These are phyloP conservation scores for Aspergillus japonicus DNA, from an alignment of 2,329 filamentous ascomycete genomes.

Conservation along the genomic window DNA sequence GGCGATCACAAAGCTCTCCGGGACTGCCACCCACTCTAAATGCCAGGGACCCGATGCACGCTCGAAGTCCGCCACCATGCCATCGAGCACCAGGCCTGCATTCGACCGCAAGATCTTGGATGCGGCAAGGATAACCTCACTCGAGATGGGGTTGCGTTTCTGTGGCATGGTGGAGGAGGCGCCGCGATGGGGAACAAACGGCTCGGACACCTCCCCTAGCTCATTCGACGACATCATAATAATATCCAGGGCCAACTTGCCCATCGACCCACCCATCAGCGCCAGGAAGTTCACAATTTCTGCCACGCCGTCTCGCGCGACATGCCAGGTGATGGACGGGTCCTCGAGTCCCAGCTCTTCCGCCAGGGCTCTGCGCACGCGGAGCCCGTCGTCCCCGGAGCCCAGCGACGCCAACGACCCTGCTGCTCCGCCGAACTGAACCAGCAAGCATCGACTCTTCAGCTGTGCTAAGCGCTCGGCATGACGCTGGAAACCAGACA, in stretches of 20 bases:
- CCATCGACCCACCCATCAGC: conserved; percentile 53
- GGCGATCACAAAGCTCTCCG: conserved; percentile 54
- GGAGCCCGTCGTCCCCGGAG: conserved; percentile 47
- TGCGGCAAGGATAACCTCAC: conserved; percentile 56
- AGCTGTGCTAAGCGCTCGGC: conserved; percentile 50
- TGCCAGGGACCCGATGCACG: conserved; percentile 60
- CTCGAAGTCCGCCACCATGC: conserved; percentile 59
- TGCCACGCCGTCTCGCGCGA: conserved; percentile 54
- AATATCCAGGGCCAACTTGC: conserved; percentile 57
- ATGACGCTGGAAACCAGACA: conserved; percentile 52
- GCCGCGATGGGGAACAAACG: conserved; percentile 55
- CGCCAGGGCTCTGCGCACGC: conserved; percentile 52
- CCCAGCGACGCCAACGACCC: conserved; percentile 57
- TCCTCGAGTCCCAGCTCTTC: conserved; percentile 49
- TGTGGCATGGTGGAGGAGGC: conserved; percentile 59
- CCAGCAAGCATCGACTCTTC: conserved; percentile 48
- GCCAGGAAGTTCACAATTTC: conserved; percentile 56
- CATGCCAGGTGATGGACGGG: conserved; percentile 58
- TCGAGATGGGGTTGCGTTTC: conserved; percentile 60
- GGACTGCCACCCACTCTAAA: conserved; percentile 58
- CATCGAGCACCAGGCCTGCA: conserved; percentile 54
- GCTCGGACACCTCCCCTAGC: conserved; percentile 55
- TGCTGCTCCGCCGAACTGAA: conserved; percentile 58
- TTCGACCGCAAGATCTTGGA: conserved; percentile 56
- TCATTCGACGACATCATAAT: conserved; percentile 61